Evolutionary conservation across 257 asterid species (phyloP), one percentile per base, ranked within the genome.

Genomic region (Schizonepeta tenuifolia): DNA sequence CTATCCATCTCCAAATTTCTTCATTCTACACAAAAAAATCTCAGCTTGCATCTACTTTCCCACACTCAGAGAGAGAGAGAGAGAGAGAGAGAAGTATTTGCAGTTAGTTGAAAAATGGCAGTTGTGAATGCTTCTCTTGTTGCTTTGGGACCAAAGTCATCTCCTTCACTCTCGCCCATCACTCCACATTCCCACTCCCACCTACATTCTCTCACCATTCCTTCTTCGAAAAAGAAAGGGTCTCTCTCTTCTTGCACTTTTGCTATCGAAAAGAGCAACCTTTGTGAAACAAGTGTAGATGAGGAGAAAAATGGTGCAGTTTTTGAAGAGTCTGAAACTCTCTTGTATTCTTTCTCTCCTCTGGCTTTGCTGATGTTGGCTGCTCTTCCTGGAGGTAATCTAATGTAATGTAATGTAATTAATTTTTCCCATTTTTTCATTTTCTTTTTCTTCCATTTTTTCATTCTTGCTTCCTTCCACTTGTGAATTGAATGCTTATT

Each of bases 361-460:
- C 65, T 87, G 72, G 73, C 77, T 15, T 78, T 87, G 56, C 75
- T 91, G 33, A 68, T 84, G 72, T 61, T 83, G 33, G 90, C 85
- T 77, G 91, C 93, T 73, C 96, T 91, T 82, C 96, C 97, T 20
- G 97, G 93, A 83, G 97, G 97, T 91, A 85, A 72, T 70, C 11
- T 8, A 43, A 43, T 43, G 43, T 69, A 9, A n/a, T n/a, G n/a
- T n/a, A n/a, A n/a, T n/a, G n/a, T n/a, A n/a, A n/a, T n/a, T n/a
- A n/a, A n/a, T n/a, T n/a, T n/a, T n/a, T n/a, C n/a, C n/a, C n/a
- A n/a, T n/a, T n/a, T n/a, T n/a, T n/a, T n/a, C n/a, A n/a, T n/a
- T n/a, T n/a, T n/a, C n/a, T n/a, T n/a, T n/a, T n/a, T n/a, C n/a
- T n/a, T n/a, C n/a, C n/a, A n/a, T n/a, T n/a, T n/a, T n/a, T 35